Evolutionary conservation across 805 yeast genomes (phyloP).

Genomic region (Kluyveromyces aestuarii): DNA sequence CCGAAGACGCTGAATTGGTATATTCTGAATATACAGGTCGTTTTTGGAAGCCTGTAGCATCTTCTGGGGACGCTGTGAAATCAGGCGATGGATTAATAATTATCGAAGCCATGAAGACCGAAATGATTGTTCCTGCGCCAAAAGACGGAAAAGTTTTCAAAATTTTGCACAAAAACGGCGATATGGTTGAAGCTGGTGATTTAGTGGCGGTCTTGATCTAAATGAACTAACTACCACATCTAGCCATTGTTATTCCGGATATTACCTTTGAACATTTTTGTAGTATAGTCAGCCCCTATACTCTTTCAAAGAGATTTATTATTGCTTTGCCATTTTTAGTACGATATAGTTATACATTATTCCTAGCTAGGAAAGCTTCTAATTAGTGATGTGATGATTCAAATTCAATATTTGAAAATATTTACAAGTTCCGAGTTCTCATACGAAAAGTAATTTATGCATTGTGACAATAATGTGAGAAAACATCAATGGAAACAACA

Average conservation of each 20-base stretch:
- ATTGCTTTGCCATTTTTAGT: neutral
- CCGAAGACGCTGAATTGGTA: constrained; percentile 73
- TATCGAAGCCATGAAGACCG: constrained; percentile 98
- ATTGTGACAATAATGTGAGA: neutral
- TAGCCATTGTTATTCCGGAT: no score
- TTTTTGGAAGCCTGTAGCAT: constrained; percentile 86
- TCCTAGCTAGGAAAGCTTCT: no score
- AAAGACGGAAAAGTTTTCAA: constrained; percentile 62
- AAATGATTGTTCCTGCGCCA: constrained; percentile 79
- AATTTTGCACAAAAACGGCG: constrained; percentile 76
- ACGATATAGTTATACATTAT: neutral
- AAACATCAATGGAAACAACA: no score
- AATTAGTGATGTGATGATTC: no score
- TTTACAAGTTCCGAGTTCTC: no score
- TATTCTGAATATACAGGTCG: constrained; percentile 96
- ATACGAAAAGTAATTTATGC: neutral
- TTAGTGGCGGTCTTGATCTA: constrained; percentile 63
- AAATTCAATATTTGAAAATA: no score
- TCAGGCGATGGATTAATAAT: constrained; percentile 76
- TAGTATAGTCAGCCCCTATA: neutral
- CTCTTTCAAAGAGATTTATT: neutral
- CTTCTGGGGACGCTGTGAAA: constrained; percentile 65
- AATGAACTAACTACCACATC: neutral
- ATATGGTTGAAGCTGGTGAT: constrained; percentile 96
- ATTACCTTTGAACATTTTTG: neutral